phyloP scores from a whole-genome alignment of 2,329 filamentous ascomycete species.

The Aspergillus tubingensis region DNA sequence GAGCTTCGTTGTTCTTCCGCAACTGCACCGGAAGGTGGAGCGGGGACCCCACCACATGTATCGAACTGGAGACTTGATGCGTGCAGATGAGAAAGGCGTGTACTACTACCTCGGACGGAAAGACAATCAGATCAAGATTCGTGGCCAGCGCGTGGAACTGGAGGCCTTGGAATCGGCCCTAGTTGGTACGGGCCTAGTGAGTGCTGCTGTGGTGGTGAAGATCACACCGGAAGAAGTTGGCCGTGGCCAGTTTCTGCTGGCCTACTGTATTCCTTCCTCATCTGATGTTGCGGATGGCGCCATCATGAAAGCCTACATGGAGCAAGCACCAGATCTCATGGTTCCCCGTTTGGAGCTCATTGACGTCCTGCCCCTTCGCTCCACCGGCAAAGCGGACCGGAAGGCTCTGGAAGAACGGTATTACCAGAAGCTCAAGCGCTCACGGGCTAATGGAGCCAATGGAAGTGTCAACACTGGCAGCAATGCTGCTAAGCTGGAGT shows the following conservation, averaged over 20 bases:
- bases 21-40: constrained; percentile 37
- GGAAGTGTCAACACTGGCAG: background rate
- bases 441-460: background rate
- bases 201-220: constrained; percentile 18
- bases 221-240: constrained; percentile 14
- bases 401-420: constrained; percentile 16
- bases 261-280: constrained; percentile 18
- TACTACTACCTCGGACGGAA: constrained; percentile 53
- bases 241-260: constrained; percentile 21
- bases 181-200: constrained; percentile 18
- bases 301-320: constrained; percentile 1
- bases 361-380: constrained; percentile 67
- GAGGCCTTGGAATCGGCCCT: constrained; percentile 31
- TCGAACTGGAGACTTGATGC: constrained; percentile 23
- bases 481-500: background rate
- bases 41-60: constrained; percentile 14
- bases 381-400: constrained; percentile 66
- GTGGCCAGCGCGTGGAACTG: constrained; percentile 62
- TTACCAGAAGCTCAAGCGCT: background rate
- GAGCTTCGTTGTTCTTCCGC: constrained; percentile 76
- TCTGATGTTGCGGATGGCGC: constrained; percentile 34
- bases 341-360: constrained; percentile 70
- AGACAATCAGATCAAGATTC: constrained; percentile 35
- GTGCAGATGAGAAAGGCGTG: constrained; percentile 27
- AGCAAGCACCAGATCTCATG: constrained; percentile 43